These are phyloP conservation scores for Xylariaceae sp. DNA, from an alignment of 2,329 filamentous ascomycete genomes.

Conservation along the genomic window DNA sequence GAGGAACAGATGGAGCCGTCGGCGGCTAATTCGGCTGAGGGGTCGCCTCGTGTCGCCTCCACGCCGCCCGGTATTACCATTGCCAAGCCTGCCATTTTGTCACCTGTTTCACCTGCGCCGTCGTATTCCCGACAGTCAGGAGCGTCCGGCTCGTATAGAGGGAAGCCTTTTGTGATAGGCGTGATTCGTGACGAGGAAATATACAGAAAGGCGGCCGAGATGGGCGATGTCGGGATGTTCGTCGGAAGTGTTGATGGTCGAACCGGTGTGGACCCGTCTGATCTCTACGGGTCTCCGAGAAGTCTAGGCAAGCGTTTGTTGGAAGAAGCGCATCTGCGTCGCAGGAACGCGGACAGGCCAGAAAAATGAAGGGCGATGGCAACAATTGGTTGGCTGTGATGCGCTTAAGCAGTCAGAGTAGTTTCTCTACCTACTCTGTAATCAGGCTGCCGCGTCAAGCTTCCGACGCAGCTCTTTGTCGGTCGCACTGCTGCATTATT, in stretches of 20 bases:
- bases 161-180: constrained; percentile 47
- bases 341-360: constrained; percentile 9
- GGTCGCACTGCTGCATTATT: background rate
- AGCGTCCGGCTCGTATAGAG: constrained; percentile 50
- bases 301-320: constrained; percentile 47
- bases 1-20: constrained; percentile 18
- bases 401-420: background rate
- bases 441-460: background rate
- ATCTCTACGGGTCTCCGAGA: constrained; percentile 42
- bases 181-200: constrained; percentile 46
- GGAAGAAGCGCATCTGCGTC: constrained; percentile 37
- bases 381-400: background rate
- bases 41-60: constrained; percentile 31
- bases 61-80: constrained; percentile 44
- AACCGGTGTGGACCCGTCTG: constrained; percentile 44
- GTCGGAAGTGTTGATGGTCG: constrained; percentile 50
- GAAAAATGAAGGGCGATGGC: constrained; percentile 3
- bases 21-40: constrained; percentile 15
- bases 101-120: constrained; percentile 32
- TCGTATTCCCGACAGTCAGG: constrained; percentile 19
- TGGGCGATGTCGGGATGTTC: constrained; percentile 47
- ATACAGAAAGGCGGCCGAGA: constrained; percentile 43
- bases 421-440: background rate
- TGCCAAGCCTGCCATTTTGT: constrained; percentile 27
- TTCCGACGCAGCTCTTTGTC: background rate